These are phyloP conservation scores for Boletus bicolor DNA, from an alignment of 768 basidiomycete genomes.

Conservation along the genomic window DNA sequence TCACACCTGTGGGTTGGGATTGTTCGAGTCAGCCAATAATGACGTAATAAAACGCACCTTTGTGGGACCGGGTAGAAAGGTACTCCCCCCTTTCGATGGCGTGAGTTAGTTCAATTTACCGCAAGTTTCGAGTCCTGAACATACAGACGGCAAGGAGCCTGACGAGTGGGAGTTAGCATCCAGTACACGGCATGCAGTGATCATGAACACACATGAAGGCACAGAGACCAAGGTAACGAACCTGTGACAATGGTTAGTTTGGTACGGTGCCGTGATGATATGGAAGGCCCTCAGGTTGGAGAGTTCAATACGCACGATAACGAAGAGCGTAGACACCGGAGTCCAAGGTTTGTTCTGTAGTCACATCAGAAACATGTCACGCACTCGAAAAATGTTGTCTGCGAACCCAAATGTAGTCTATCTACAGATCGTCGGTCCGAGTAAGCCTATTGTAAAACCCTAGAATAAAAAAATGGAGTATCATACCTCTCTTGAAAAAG, in stretches of 20 bases:
- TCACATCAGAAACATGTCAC: background rate
- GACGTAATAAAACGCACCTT: background rate
- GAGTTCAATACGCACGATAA: background rate
- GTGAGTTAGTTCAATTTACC: background rate
- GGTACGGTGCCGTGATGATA: background rate
- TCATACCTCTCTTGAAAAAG: conserved; percentile 3
- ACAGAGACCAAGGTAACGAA: conserved; percentile 2
- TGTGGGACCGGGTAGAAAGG: background rate
- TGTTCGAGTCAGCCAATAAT: background rate
- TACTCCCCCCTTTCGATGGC: background rate
- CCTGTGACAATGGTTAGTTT: background rate
- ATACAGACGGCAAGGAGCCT: background rate
- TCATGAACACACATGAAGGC: background rate
- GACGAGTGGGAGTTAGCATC: background rate
- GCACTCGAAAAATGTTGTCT: background rate
- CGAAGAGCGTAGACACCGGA: background rate
- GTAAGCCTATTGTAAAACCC: background rate
- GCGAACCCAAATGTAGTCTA: conserved; percentile 9
- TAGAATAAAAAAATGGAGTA: background rate
- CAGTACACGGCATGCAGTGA: background rate
- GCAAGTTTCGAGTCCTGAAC: background rate
- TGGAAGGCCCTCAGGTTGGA: background rate
- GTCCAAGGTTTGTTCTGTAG: conserved; percentile 1
- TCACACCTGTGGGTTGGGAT: background rate
- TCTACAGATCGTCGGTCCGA: background rate